Percentiles rank a stretch among this genome's conserved stretches.
phyloP scores from a whole-genome alignment of 129 eudicot species.

The Cynara cardunculus region DNA sequence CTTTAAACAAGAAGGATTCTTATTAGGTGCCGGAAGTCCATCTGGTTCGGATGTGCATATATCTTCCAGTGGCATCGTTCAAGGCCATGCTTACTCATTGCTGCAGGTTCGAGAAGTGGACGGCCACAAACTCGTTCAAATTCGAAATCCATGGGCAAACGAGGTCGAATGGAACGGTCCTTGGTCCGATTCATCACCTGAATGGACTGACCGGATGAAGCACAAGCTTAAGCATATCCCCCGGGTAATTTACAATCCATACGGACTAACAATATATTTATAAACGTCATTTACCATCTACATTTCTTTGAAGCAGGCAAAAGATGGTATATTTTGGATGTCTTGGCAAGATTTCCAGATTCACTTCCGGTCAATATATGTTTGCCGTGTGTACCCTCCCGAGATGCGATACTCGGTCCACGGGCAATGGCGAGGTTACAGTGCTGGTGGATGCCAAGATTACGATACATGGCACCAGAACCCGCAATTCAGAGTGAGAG shows the following conservation, averaged over 20 bases:
- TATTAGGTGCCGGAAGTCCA: conserved; percentile 97
- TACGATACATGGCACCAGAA: conserved; percentile 98
- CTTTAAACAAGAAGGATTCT: conserved; percentile 92
- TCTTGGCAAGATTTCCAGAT: conserved; percentile 99
- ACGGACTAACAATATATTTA: not conserved
- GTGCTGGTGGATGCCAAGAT: conserved; percentile 99
- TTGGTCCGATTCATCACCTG: conserved; percentile 97
- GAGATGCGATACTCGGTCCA: conserved; percentile 96
- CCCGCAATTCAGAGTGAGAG: conserved; percentile 85
- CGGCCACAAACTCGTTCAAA: conserved; percentile 92
- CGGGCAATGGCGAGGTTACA: conserved; percentile 95
- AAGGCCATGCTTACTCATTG: conserved; percentile 97
- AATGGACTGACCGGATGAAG: conserved; percentile 97
- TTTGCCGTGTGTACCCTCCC: conserved; percentile 96
- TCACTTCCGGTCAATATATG: conserved; percentile 93
- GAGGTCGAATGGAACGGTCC: conserved; percentile 99
- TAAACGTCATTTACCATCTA: not conserved
- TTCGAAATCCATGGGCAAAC: conserved; percentile 98
- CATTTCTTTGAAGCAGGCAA: conserved; percentile 56
- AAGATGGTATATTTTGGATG: conserved; percentile 99
- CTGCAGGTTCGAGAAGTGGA: conserved; percentile 96
- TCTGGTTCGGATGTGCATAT: conserved; percentile 98
- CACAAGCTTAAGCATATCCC: conserved; percentile 94
- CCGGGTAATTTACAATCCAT: conserved; percentile 40
- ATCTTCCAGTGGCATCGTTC: conserved; percentile 96